phyloP scores from a whole-genome alignment of 2,329 filamentous ascomycete genomes.

The Phyllosticta citrichinensis region DNA sequence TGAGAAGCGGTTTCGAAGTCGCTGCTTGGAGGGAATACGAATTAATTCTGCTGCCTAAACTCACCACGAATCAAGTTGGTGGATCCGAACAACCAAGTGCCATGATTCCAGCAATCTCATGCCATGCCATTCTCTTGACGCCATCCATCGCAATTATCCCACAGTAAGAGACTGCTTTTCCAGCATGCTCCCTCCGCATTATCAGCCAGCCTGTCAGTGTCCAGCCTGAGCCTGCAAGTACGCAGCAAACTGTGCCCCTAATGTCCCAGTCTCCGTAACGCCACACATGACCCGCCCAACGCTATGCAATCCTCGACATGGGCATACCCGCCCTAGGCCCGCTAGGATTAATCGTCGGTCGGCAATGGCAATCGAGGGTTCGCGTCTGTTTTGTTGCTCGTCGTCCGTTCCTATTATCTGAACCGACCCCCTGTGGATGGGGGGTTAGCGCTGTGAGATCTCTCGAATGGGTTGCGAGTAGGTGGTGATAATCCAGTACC shows the following conservation, averaged over 20 bases:
- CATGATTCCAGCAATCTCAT: neutral
- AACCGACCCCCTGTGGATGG: conserved; percentile 6
- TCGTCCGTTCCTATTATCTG: neutral
- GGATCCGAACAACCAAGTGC: neutral
- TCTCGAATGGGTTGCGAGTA: conserved; percentile 21
- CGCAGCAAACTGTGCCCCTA: neutral
- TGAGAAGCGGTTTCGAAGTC: neutral
- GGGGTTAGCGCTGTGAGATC: conserved; percentile 10
- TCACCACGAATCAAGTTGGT: neutral
- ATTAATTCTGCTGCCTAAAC: neutral
- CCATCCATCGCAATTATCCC: neutral
- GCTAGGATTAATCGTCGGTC: conserved; percentile 3
- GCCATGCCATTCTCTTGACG: neutral
- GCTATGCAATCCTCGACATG: conserved; percentile 4
- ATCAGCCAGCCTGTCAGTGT: neutral
- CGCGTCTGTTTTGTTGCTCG: neutral
- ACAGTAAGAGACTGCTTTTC: neutral
- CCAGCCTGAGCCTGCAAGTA: neutral
- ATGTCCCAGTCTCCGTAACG: conserved; percentile 3
- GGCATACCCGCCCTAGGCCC: conserved; percentile 5
- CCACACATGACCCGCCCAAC: conserved; percentile 8
- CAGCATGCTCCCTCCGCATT: neutral
- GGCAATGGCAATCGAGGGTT: neutral
- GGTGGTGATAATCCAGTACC: conserved; percentile 4
- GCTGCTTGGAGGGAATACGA: neutral